These are phyloP conservation scores for Postia placenta DNA, from an alignment of 768 basidiomycete species.

Conservation along the genomic window DNA sequence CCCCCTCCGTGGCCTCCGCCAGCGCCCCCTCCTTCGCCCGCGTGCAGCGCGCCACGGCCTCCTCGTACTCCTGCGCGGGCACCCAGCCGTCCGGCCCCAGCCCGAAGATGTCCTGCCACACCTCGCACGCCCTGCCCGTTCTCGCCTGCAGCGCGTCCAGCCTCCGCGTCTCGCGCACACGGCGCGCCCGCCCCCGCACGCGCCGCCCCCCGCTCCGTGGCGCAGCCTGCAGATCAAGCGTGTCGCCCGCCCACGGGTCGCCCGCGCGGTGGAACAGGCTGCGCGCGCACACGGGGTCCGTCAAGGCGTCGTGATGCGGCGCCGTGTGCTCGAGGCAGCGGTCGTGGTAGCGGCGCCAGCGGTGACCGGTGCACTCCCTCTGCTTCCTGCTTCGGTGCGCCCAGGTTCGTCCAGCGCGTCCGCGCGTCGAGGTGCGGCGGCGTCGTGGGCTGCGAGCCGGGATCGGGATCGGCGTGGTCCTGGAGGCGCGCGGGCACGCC, in stretches of 20 bases:
- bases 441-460: constrained; percentile 30
- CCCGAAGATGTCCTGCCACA: constrained; percentile 23
- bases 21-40: too few relatives aligned
- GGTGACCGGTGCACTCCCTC: constrained; percentile 35
- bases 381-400: constrained; percentile 24
- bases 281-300: constrained; percentile 29
- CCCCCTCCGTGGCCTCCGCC: constrained; percentile 26
- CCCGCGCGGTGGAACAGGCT: constrained; percentile 40
- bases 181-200: constrained; percentile 16
- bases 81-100: constrained; percentile 39
- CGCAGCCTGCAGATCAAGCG: constrained; percentile 36
- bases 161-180: constrained; percentile 32
- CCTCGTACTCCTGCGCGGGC: constrained; percentile 34
- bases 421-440: constrained; percentile 37
- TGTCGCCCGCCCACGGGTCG: constrained; percentile 47
- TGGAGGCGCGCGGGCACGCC: constrained; percentile 38
- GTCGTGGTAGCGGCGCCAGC: constrained; percentile 41
- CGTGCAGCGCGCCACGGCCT: constrained; percentile 28
- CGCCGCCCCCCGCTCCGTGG: constrained; percentile 18
- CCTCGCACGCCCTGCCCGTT: constrained; percentile 28
- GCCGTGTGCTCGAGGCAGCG: constrained; percentile 39
- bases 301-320: constrained; percentile 34
- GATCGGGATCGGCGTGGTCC: constrained; percentile 44
- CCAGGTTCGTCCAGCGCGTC: constrained; percentile 34
- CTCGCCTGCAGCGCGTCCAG: constrained; percentile 25